Conservation (phyloP, 179 eudicot genomes). For the Actinidia polygama region DNA sequence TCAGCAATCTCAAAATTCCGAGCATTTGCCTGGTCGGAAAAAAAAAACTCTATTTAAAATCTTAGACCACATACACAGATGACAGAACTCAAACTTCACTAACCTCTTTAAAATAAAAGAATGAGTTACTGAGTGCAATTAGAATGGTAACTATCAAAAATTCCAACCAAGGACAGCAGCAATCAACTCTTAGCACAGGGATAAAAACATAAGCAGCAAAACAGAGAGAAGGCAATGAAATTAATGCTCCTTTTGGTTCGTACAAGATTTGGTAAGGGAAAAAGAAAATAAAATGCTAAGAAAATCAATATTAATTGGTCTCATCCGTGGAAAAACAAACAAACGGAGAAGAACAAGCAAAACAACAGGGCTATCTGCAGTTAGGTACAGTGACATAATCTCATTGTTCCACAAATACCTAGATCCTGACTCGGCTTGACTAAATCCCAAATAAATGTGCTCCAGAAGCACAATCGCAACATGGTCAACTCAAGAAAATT, state of each 20-base stretch:
- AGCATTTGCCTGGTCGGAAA: slow-evolving; percentile 43
- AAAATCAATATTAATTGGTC: neutral
- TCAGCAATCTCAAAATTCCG: slow-evolving; percentile 75
- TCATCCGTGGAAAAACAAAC: neutral
- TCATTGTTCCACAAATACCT: neutral
- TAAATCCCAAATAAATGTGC: neutral
- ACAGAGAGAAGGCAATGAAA: neutral
- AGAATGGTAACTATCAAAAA: no score
- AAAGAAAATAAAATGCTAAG: neutral
- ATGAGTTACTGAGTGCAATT: slow-evolving; percentile 4
- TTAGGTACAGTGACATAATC: neutral
- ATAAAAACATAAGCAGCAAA: neutral
- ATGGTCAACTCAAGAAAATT: slow-evolving; percentile 2
- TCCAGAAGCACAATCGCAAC: neutral
- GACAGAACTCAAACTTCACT: neutral
- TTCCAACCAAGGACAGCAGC: no score
- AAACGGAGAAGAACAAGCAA: neutral
- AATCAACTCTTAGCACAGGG: neutral
- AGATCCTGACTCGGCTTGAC: neutral
- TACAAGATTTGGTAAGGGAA: neutral
- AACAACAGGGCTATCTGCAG: neutral
- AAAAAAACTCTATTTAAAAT: neutral
- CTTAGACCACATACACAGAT: slow-evolving; percentile 7
- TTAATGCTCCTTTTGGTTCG: neutral
- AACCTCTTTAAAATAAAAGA: neutral